Evolutionary conservation across 2,329 filamentous ascomycete species (phyloP), one percentile per base, ranked within the genome.

Genomic region (Colletotrichum paranaense): DNA sequence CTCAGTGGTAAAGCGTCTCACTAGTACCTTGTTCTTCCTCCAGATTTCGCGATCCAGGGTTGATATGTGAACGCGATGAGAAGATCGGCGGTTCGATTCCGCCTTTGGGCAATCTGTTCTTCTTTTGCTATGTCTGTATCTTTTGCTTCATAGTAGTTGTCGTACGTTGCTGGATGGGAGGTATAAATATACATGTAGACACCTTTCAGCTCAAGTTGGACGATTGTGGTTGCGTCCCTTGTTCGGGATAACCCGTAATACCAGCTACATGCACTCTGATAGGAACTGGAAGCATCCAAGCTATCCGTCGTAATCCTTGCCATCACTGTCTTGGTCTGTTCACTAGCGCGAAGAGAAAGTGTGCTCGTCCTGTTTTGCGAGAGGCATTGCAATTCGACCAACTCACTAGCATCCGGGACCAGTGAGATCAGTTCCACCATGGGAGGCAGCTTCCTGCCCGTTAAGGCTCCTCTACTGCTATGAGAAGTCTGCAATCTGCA

Each of bases 1-100:
- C 70, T 73, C 66, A 73, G 70, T 73, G 70, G 70, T 73, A 73
- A 73, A 73, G 70, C 70, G 70, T 73, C 70, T 73, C 70, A 73
- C 70, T 73, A 73, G 70, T 73, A 73, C 22, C 24, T 22, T 22
- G 38, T 22, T 22, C 19, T 46, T 32, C 11, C 4, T 28, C 14
- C 28, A 46, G 46, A 49, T 16, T 14, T 12, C 32, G 7, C 24
- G 26, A 28, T 56, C 4, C 1, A 1, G 5, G 11, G 5, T 9
- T 12, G 16, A 32, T 9, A 8, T 16, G 30, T 12, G 22, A 56
- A 35, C 8, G 16, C 30, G 42, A 73, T 73, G 70, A 73, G 70
- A 73, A 73, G 66, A 73, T 65, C 70, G 67, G 52, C 60, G 69
- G 70, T 73, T 73, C 70, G 70, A 70, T 73, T 73, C 70, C 69